Conservation (phyloP, 106 monocot species). For the Alisma plantagoaquatica region DNA sequence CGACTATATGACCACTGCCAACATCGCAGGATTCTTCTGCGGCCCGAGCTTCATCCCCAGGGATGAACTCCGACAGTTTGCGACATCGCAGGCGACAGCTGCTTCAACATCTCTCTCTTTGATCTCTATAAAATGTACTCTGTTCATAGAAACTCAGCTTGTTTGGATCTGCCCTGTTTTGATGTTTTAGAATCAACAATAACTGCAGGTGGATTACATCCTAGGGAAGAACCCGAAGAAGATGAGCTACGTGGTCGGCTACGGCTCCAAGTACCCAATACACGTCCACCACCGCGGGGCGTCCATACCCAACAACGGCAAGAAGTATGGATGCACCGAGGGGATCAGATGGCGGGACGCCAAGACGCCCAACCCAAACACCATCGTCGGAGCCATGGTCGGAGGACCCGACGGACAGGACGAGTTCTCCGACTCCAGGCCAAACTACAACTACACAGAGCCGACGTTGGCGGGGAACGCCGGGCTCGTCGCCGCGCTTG, state of each 20-base stretch:
- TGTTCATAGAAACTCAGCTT: background rate
- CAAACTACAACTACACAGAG: constrained; percentile 36
- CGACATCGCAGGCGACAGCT: constrained; percentile 64
- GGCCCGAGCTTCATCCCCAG: constrained; percentile 47
- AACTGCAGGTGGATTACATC: constrained; percentile 23
- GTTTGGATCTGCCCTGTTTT: background rate
- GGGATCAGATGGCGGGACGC: constrained; percentile 41
- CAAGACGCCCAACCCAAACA: constrained; percentile 28
- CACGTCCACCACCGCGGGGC: constrained; percentile 57
- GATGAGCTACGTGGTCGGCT: constrained; percentile 58
- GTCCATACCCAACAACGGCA: constrained; percentile 31
- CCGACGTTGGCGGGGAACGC: constrained; percentile 49
- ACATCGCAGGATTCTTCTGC: constrained; percentile 63
- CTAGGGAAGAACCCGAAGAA: constrained; percentile 39
- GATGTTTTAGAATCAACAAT: too few relatives aligned
- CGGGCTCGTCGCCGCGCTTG: constrained; percentile 42
- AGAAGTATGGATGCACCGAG: constrained; percentile 26
- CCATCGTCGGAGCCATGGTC: constrained; percentile 45
- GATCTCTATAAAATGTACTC: background rate
- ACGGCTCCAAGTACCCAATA: constrained; percentile 26
- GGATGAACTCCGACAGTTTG: constrained; percentile 44
- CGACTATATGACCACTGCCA: constrained; percentile 54
- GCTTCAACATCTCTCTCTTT: background rate
- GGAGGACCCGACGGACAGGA: constrained; percentile 33
- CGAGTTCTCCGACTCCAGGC: constrained; percentile 26